Conservation (phyloP, 2,329 filamentous ascomycete genomes). For the Exophiala spinifera region DNA sequence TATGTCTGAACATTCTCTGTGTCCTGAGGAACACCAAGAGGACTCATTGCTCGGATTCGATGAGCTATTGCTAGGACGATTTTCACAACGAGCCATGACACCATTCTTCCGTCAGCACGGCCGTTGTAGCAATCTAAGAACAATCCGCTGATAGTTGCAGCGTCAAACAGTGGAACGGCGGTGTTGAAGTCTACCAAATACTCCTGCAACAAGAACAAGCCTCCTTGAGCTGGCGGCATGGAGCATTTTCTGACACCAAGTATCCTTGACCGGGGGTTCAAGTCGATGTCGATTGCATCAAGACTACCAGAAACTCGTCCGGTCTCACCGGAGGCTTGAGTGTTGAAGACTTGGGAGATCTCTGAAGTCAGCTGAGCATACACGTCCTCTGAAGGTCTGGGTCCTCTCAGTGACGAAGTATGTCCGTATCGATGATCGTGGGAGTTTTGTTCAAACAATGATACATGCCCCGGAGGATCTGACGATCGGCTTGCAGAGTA, state of each 20-base stretch:
- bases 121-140: constrained; percentile 89
- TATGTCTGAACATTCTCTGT: constrained; percentile 93
- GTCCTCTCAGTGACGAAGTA: not conserved
- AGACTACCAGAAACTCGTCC: not conserved
- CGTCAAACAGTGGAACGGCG: constrained; percentile 95
- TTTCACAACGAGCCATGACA: constrained; percentile 97
- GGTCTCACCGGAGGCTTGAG: not conserved
- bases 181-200: constrained; percentile 98
- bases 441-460: not conserved
- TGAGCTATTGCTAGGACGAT: constrained; percentile 87
- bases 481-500: not conserved
- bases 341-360: constrained; percentile 6
- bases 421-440: not conserved
- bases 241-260: constrained; percentile 32
- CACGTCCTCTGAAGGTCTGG: not conserved
- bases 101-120: constrained; percentile 87
- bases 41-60: constrained; percentile 91
- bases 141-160: constrained; percentile 95
- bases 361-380: not conserved
- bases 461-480: not conserved
- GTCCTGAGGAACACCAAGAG: constrained; percentile 81
- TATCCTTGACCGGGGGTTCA: constrained; percentile 5
- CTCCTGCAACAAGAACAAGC: constrained; percentile 80
- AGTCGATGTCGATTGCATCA: constrained; percentile 6
- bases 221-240: constrained; percentile 80